Evolutionary conservation across 2,329 filamentous ascomycete species (phyloP), one percentile per base, ranked within the genome.

Genomic region (Penicillium concentricum): DNA sequence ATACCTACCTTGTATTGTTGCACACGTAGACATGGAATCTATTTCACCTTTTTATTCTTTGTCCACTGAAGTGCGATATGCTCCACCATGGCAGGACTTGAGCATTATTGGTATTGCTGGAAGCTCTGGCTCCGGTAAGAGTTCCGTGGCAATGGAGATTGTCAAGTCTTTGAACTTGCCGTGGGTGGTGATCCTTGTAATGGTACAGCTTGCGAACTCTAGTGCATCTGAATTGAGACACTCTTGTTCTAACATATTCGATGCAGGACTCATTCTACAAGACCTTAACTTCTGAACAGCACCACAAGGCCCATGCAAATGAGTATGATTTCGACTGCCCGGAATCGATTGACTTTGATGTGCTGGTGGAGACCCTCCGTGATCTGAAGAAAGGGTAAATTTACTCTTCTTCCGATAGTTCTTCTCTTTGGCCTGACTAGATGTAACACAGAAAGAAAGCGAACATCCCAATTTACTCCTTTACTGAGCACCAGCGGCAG

Each of bases 251-350:
- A 30, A 55, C 30, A 9, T 43, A 5, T 22, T 47, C 51, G 30
- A 56, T 37, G 54, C 67, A 96, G 91, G 94, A 99, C 76, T 97
- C 93, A 13, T 99, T 96, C 76, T 99, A 99, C 79, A 97, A 97
- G 77, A 89, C 88, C 18, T 79, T 99, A 65, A 89, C 85, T 18
- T 81, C 87, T 2, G 92, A 92, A 69, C 82, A 94, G 70, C 93
- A 91, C 51, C 85, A 80, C 62, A 83, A 85, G 67, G 94, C 94
- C 0, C 96, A 97, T 75, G 79, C 79, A 58, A 97, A 96, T 71
- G 91, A 97, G 71, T 96, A 90, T 74, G 94, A 99, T 72, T 97
- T 99, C 76, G 94, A 99, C 73, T 87, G 92, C 9, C 94, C 94
- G 15, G 86, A 92, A 75, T 92, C 94, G 6, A 91, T 97, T 68